Base-by-base conservation (phyloP, 2,329 filamentous ascomycete genomes). In the Curvularia spicifera region DNA sequence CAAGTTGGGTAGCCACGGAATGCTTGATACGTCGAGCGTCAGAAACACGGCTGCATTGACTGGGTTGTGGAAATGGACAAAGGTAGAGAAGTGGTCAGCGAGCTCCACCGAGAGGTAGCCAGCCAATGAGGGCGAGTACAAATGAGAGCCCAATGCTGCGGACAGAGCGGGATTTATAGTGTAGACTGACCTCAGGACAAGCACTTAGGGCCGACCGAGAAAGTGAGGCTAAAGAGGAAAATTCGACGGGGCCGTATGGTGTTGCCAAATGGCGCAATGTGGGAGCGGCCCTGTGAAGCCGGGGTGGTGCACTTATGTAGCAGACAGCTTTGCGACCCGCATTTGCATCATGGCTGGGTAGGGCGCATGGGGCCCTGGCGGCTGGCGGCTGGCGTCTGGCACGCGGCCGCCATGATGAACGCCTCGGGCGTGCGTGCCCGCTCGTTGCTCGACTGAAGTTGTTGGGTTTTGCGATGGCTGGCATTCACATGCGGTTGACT, bases 221-320 rank as follows among this genome's bases (percentile, higher is more conserved):
- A 54, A 37, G 39, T 54, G 51, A 52, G 56, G 45, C 43, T 51
- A 49, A 33, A 39, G 39, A 47, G 43, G 42, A 35, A 42, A 37
- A 55, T 20, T 35, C 7, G 42, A 42, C 28, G 43, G 31, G 39
- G 40, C 57, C 29, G 48, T 44, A 9, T 35, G 33, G 52, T 53
- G 44, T 46, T 40, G 56, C 57, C 60, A 65, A 68, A 64, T 57
- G 61, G 62, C 63, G 65, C 66, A 65, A 63, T 52, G 57, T 54
- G 35, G 54, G 55, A 55, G 6, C 49, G 52, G 55, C 33, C 35
- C 37, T 37, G 56, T 53, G 56, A 58, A 60, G 60, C 60, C 54
- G 67, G 63, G 65, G 61, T 53, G 61, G 56, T 51, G 64, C 61
- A 60, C 59, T 71, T 73, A 73, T 71, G 67, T 72, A 71, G 62